Evolutionary conservation across 805 yeast species (phyloP), one percentile per base, ranked within the genome.

Genomic region (Kurtzmaniella cleridarum): DNA sequence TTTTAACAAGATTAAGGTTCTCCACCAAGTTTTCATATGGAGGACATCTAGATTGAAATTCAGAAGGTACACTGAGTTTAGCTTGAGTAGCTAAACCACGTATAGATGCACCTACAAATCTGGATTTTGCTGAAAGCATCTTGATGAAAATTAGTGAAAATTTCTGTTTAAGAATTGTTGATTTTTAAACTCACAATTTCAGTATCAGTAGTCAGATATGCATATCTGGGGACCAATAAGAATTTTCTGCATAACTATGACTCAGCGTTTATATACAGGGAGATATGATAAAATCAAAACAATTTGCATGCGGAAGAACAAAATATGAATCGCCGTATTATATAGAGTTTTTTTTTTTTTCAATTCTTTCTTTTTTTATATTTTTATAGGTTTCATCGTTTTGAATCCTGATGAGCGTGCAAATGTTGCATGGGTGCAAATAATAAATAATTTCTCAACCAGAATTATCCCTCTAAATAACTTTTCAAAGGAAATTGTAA

Each of bases 21-120:
- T 66, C 62, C 32, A 85, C 64, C 43, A 91, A 71, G 60, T 84
- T 81, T 36, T 80, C 78, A 57, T 90, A 90, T 36, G 98, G 97
- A 4, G 98, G 98, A 15, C 88, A 77, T 57, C 95, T 76, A 20
- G 86, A 66, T 54, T 68, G 67, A 57, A 64, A 80, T 34, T 81
- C 85, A 12, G 66, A 54, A 4, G 95, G 89, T 7, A 79, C 73
- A 16, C 53, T 46, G 42, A 56, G 54, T 18, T 50, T 51, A 8
- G 60, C 54, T 42, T 40, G 50, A 16, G 69, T 59, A 35, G 72
- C 72, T 41, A 66, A 54, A 12, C 47, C 39, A 35, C 64, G 51
- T 28, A 47, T 23, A 20, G 34, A 30, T 16, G 29, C 28, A 6
- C 37, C 13, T 29, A 12, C 27, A 34, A 30, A 30, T 9, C 23